Conservation (phyloP, 805 yeast genomes). For the Ogataea saltuana region DNA sequence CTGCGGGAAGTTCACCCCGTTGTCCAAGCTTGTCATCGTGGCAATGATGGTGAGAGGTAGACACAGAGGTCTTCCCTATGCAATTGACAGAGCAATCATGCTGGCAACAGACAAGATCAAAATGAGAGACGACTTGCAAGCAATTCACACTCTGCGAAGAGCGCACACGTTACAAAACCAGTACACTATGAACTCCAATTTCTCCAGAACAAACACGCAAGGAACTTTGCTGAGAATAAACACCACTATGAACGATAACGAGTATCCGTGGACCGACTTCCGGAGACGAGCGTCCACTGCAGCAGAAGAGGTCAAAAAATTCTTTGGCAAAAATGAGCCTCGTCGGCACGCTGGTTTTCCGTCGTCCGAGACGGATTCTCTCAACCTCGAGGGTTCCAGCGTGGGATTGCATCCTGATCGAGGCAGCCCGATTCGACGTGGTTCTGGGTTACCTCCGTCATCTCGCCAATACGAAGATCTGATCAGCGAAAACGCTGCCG, state of each 20-base stretch:
- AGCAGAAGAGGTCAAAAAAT: constrained; percentile 13
- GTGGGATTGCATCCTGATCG: no score
- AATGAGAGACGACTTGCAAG: constrained; percentile 61
- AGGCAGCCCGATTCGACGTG: no score
- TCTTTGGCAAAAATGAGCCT: neutral
- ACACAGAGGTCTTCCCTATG: constrained; percentile 93
- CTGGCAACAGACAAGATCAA: constrained; percentile 70
- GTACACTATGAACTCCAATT: constrained; percentile 7
- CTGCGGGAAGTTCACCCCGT: constrained; percentile 63
- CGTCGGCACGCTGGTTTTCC: neutral
- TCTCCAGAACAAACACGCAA: constrained; percentile 7
- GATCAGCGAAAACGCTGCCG: no score
- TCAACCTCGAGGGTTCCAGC: no score
- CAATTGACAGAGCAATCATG: constrained; percentile 91
- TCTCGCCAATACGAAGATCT: no score
- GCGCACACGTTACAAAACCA: constrained; percentile 25
- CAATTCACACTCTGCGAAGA: constrained; percentile 41
- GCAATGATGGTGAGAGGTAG: constrained; percentile 94
- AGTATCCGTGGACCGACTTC: constrained; percentile 11
- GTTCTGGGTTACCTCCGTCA: no score
- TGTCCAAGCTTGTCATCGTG: constrained; percentile 82
- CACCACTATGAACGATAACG: constrained; percentile 13
- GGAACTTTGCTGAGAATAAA: constrained; percentile 19
- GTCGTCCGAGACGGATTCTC: no score
- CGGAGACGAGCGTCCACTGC: constrained; percentile 16